phyloP scores from a whole-genome alignment of 352 stramenopile species.

The Globisporangium takayamanum region DNA sequence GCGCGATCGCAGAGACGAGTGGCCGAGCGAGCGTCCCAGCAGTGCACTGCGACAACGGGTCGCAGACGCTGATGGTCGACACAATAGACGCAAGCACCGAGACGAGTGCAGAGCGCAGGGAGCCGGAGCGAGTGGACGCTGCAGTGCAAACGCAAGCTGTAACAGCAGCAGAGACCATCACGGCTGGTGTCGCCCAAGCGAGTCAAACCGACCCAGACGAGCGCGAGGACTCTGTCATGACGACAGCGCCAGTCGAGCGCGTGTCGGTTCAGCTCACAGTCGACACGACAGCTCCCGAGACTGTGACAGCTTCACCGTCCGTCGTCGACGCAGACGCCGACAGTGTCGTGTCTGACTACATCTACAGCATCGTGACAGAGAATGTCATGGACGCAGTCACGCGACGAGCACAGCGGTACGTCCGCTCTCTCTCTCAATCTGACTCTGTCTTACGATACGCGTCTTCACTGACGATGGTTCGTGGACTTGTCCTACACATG shows the following conservation, averaged over 20 bases:
- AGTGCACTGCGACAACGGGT: conserved; percentile 6
- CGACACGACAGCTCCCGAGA: neutral
- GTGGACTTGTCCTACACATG: neutral
- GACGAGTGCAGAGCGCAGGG: neutral
- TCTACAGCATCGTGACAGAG: conserved; percentile 10
- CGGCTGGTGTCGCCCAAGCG: neutral
- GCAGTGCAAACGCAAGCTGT: neutral
- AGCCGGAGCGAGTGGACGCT: neutral
- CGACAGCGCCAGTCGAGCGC: neutral
- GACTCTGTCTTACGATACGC: neutral
- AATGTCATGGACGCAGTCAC: conserved; percentile 17
- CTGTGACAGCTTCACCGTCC: neutral
- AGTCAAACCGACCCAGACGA: conserved; percentile 3
- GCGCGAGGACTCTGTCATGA: neutral
- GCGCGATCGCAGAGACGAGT: conserved; percentile 4
- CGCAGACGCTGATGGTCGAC: conserved; percentile 11
- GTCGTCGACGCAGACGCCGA: neutral
- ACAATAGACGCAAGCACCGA: conserved; percentile 9
- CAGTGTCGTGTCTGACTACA: conserved; percentile 6
- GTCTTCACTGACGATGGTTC: neutral
- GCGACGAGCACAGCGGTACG: conserved; percentile 32
- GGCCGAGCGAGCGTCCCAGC: conserved; percentile 8
- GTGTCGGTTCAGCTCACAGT: no score
- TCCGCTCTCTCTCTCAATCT: neutral
- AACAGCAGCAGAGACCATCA: neutral